Evolutionary conservation across 371 early-diverging fungal genomes (phyloP), one percentile per base, ranked within the genome.

Genomic region (Entomophthora muscae): DNA sequence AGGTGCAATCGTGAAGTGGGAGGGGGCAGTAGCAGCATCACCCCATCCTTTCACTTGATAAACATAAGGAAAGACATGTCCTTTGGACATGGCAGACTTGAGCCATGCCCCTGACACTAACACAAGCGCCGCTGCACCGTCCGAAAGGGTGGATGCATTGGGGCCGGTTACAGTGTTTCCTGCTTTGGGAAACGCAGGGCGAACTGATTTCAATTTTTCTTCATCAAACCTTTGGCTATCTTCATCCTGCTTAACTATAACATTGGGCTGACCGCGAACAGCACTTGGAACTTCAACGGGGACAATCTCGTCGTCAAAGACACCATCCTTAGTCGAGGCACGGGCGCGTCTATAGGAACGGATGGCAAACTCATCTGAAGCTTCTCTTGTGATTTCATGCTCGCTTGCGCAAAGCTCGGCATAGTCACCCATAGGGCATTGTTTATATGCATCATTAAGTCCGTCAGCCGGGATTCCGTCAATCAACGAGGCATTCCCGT

Each of bases 401-500:
- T 90, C 88, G 63, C 74, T 76, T 17, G 96, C 95, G 28, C 92
- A 90, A 67, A 86, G 75, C 68, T 97, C 98, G 54, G 97, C 94
- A 67, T 91, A 91, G 63, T 81, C 78, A 55, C 98, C 98, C 95
- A 94, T 90, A 68, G 75, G 69, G 60, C 55, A 62, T 33, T 58
- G 57, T 55, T 94, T 86, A 77, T 93, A 93, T 32, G 81, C 90
- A 73, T 96, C 97, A 79, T 84, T 87, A 62, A 98, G 81, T 57
- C 98, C 98, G 73, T 98, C 98, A 74, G 88, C 84, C 72, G 93
- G 74, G 66, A 98, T 86, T 24, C 91, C 85, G 72, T 98, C 98
- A 13, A 67, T 66, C 29, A 90, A 66, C 66, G 82, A 78, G 69
- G 84, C 83, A 75, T 95, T 83, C 27, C 97, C 98, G 71, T 89